Evolutionary conservation across 2,329 filamentous ascomycete genomes (phyloP), one percentile per base, ranked within the genome.

Genomic region (Fusarium tanahbumbuense): DNA sequence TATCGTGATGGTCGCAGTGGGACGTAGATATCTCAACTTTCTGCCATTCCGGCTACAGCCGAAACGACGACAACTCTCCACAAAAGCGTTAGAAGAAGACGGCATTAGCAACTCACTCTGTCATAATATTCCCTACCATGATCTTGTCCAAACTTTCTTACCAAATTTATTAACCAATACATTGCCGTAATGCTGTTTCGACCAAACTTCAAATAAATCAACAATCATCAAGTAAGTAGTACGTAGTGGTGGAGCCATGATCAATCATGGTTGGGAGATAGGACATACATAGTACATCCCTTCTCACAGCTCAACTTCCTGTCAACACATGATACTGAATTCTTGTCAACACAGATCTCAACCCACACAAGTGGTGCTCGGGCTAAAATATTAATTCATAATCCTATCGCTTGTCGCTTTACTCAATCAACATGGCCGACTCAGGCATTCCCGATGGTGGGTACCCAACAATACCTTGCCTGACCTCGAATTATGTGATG

Each of bases 381-480:
- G 13, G 46, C 27, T 46, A 47, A 32, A 27, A n/a, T 18, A 27
- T 34, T 47, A 47, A 50, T 56, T 30, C 57, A 71, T 70, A 46
- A 73, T 75, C 61, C 57, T 53, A 70, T 61, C 42, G n/a, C 20
- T 23, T 46, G 42, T 53, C 49, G 37, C 64, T 27, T 52, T 28
- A 41, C 53, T 44, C 23, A 42, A 52, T 64, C 55, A 70, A 59
- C 37, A 81, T 81, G 79, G 75, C 77, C 72, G 78, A 81, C 67
- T 76, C 77, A 73, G 78, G 75, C 58, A 76, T 77, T 34, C 75
- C 79, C 30, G 79, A 82, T 64, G 80, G 81, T 82, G 64, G 63
- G 69, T 72, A 50, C 68, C 60, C 44, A 68, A 58, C 45, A 48
- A 46, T 66, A 46, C 42, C 34, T 64, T 32, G 30, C 60, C 40